phyloP scores from a whole-genome alignment of 495 filamentous ascomycete species.

The Platismatia glauca region DNA sequence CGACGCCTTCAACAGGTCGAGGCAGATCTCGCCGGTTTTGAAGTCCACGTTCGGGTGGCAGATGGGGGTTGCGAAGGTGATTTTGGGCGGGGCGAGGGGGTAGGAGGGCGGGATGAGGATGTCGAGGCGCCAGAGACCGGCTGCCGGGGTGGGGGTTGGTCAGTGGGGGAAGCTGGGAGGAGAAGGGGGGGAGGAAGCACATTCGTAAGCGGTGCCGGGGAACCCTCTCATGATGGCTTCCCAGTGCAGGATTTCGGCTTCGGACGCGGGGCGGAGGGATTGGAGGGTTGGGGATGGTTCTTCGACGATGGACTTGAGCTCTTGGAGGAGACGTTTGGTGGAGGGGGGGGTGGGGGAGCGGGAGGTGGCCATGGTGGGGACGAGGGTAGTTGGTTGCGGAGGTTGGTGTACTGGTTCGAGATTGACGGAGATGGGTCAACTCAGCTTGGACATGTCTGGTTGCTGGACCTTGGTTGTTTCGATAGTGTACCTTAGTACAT shows the following conservation, averaged over 20 bases:
- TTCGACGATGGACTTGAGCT: conserved; percentile 51
- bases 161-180: not conserved
- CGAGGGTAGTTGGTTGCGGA: not conserved
- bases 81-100: conserved; percentile 64
- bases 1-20: conserved; percentile 59
- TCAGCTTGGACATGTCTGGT: no score
- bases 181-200: conserved; percentile 30
- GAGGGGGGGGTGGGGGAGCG: conserved; percentile 30
- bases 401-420: not conserved
- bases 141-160: conserved; percentile 32
- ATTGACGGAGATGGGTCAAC: not conserved
- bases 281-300: conserved; percentile 47
- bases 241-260: conserved; percentile 67
- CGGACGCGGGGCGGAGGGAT: conserved; percentile 57
- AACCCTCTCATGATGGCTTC: conserved; percentile 71
- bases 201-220: conserved; percentile 60
- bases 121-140: conserved; percentile 73
- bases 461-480: not conserved
- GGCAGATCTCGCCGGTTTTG: conserved; percentile 81
- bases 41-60: conserved; percentile 82
- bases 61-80: conserved; percentile 70
- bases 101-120: conserved; percentile 72
- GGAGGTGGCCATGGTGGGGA: conserved; percentile 9
- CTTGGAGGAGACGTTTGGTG: conserved; percentile 55
- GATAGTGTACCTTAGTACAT: no score